Base-by-base conservation (phyloP, 768 basidiomycete species). In the Auricularia heimuer region DNA sequence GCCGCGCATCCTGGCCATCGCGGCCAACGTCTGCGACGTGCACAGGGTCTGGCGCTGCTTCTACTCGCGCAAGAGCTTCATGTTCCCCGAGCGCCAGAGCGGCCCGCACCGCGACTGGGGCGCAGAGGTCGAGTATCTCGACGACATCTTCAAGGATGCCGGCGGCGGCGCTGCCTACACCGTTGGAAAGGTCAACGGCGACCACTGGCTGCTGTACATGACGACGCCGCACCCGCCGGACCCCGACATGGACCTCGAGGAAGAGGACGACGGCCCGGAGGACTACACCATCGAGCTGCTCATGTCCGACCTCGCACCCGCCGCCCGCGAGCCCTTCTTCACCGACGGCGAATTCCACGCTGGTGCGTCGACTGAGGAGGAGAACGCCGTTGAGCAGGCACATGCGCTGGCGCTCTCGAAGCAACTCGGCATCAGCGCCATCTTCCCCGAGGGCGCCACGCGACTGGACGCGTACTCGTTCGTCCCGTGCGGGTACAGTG, bases 281-380 rank as follows among this genome's bases (percentile, higher is more conserved):
- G 97, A 98, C 76, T 94, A 89, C 72, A 98, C 97, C 61, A 89
- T 99, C 73, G 97, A 99, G 77, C 94, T 99, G 72, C 86, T 98
- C 72, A 99, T 99, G 97, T 92, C 93, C 62, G 84, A 90, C 68
- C 85, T 99, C 21, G 83, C 88, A 16, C 83, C 88, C 8, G 74
- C 79, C 47, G 89, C 89, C n/a, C 84, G 93, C 64, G 77, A 80
- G 18, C 84, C 87, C 1, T 88, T 87, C 81, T 83, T 71, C 69
- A 36, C 67, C 37, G 37, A 42, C 1, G 39, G 39, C 39, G 8
- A 42, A 14, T 42, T 42, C 39, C 29, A 29, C 29, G 29, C 1
- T 63, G 56, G 36, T 33, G 71, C 66, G 58, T 71, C 61, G 39
- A 72, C 71, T 34, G 66, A 72, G n/a, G 61, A 65, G 2, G 63